Evolutionary conservation across 306 rosid species (phyloP).

Genomic region (Vigna hirtella): DNA sequence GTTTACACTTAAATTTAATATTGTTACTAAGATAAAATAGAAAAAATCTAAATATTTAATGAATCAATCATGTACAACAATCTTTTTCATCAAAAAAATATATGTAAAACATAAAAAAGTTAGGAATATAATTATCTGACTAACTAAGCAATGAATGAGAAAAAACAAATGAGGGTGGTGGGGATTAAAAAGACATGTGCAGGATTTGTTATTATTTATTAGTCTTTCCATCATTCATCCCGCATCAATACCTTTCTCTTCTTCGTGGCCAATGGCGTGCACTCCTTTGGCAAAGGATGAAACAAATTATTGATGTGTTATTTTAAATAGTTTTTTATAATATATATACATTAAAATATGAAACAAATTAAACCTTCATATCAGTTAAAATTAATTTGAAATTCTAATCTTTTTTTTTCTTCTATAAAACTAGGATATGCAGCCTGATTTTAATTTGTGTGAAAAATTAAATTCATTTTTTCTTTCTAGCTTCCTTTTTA

Average conservation of each 20-base stretch:
- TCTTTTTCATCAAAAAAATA: no score
- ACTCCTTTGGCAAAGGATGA: neutral
- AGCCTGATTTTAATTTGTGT: no score
- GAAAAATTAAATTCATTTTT: no score
- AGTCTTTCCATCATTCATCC: neutral
- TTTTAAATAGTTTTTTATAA: no score
- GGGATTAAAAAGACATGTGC: neutral
- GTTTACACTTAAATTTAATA: neutral
- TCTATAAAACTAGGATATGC: no score
- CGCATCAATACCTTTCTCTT: neutral
- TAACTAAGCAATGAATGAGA: neutral
- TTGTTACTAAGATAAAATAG: no score
- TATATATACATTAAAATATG: neutral
- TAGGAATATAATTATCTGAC: neutral
- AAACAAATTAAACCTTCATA: neutral
- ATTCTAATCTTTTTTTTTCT: no score
- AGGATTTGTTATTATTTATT: neutral
- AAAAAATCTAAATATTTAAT: no score
- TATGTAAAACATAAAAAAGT: no score
- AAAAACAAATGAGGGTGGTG: neutral
- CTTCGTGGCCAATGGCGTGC: neutral
- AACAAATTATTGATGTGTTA: neutral
- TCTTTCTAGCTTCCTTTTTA: no score
- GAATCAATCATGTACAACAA: no score
- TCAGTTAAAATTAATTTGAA: no score